A percentile compares a stretch with the other conserved stretches of the same genome.
Conservation (phyloP, 192 early-diverging fungal genomes). For the Coemansia sp. region DNA sequence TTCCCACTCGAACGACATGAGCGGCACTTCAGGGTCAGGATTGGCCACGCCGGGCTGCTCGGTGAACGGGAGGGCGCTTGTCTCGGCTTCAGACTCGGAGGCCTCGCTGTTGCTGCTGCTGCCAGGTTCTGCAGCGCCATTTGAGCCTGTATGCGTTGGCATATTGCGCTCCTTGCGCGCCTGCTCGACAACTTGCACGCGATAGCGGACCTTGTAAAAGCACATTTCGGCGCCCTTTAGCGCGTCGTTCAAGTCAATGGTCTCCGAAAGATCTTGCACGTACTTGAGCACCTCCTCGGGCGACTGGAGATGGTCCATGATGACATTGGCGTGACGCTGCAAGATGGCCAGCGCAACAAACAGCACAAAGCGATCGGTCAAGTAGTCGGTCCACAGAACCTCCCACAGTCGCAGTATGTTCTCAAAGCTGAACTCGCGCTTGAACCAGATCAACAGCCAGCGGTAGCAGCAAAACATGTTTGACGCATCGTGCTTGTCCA, state of each 20-base stretch:
- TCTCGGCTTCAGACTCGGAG: background rate
- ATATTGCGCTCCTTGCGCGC: constrained; percentile 21
- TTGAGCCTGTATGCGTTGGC: constrained; percentile 8
- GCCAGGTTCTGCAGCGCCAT: background rate
- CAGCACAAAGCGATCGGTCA: constrained; percentile 78
- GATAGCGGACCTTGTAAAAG: constrained; percentile 54
- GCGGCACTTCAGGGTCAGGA: constrained; percentile 28
- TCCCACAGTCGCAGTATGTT: constrained; percentile 88
- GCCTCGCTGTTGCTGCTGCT: background rate
- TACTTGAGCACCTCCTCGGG: constrained; percentile 97
- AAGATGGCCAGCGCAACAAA: constrained; percentile 97
- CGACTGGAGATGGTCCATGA: constrained; percentile 72
- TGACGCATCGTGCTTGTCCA: constrained; percentile 71
- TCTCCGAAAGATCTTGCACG: constrained; percentile 80
- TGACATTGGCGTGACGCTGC: constrained; percentile 76
- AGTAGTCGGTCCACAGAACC: constrained; percentile 71
- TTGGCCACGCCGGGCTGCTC: background rate
- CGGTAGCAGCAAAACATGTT: constrained; percentile 99
- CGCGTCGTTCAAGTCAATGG: constrained; percentile 70
- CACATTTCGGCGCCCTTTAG: constrained; percentile 76
- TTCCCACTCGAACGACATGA: constrained; percentile 46
- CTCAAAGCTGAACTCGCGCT: constrained; percentile 91
- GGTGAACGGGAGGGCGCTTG: background rate
- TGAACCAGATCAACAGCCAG: constrained; percentile 96
- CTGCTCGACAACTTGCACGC: constrained; percentile 31